Percentiles rank a stretch among this genome's conserved stretches.
These are phyloP conservation scores for Bipolaris zeicola DNA, from an alignment of 2,329 filamentous ascomycete species.

Conservation along the genomic window DNA sequence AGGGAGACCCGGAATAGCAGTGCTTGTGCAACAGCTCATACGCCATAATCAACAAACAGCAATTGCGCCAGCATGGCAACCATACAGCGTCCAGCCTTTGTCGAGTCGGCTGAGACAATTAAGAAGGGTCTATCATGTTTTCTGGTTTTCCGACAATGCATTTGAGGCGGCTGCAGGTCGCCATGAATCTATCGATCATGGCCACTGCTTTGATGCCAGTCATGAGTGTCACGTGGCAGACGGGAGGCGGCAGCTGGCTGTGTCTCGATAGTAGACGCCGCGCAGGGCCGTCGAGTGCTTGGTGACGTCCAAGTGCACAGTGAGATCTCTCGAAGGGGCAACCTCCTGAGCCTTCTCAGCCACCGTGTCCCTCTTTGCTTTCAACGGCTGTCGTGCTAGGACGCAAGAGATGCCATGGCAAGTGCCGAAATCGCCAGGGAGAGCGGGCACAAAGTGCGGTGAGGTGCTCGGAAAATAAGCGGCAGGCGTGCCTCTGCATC, in stretches of 20 bases:
- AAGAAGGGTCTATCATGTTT: constrained; percentile 27
- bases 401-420: constrained; percentile 36
- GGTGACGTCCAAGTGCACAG: constrained; percentile 39
- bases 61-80: constrained; percentile 23
- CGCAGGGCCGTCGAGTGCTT: constrained; percentile 39
- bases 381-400: constrained; percentile 46
- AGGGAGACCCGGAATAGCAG: constrained; percentile 31
- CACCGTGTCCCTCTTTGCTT: constrained; percentile 42
- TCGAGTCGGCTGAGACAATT: constrained; percentile 42
- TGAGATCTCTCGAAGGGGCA: constrained; percentile 27
- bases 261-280: constrained; percentile 37
- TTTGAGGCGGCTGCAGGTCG: constrained; percentile 43
- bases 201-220: constrained; percentile 36
- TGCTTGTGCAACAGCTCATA: constrained; percentile 36
- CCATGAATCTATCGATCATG: constrained; percentile 38
- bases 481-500: constrained; percentile 33
- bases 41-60: constrained; percentile 25
- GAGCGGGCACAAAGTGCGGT: constrained; percentile 26
- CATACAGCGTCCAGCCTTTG: constrained; percentile 21
- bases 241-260: constrained; percentile 47
- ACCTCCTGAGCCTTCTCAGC: constrained; percentile 39
- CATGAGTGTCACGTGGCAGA: constrained; percentile 38
- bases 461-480: constrained; percentile 35
- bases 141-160: constrained; percentile 37
- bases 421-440: constrained; percentile 28